Conservation (phyloP, 1,139 yeast species). For the Yamadazyma conglobata region DNA sequence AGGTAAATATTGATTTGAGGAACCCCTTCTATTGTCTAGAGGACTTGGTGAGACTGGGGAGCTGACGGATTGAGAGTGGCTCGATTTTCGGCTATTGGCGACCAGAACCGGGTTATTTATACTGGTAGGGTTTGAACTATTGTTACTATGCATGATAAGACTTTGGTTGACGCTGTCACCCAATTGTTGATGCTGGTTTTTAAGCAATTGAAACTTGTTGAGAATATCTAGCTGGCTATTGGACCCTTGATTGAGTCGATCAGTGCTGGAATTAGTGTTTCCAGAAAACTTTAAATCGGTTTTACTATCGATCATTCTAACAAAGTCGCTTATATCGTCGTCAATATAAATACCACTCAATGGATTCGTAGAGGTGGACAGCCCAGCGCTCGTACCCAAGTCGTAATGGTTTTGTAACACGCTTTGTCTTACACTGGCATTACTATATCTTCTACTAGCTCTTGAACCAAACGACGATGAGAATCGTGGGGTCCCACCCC, state of each 20-base stretch:
- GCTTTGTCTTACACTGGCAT: slow-evolving; percentile 33
- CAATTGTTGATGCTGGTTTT: slow-evolving; percentile 42
- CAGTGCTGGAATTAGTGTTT: slow-evolving; percentile 4
- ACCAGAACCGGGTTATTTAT: slow-evolving; percentile 10
- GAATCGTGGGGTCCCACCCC: slow-evolving; percentile 40
- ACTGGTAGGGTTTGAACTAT: slow-evolving; percentile 6
- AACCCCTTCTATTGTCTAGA: slow-evolving; percentile 22
- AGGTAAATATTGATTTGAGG: slow-evolving; percentile 27
- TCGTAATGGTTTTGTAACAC: slow-evolving; percentile 23
- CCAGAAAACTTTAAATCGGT: slow-evolving; percentile 42
- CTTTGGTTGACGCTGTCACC: slow-evolving; percentile 53
- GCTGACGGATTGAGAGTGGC: slow-evolving; percentile 22
- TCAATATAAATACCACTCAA: slow-evolving; percentile 47
- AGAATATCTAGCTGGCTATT: slow-evolving; percentile 24
- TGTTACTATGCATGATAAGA: slow-evolving; percentile 26
- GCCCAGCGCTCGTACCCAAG: slow-evolving; percentile 36
- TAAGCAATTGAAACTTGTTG: slow-evolving; percentile 35
- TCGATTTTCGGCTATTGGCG: slow-evolving; percentile 25
- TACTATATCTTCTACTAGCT: slow-evolving; percentile 42
- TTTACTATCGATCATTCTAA: slow-evolving; percentile 72
- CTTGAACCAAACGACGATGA: slow-evolving; percentile 58
- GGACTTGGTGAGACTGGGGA: slow-evolving; percentile 35
- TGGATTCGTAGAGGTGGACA: slow-evolving; percentile 34
- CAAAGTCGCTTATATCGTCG: slow-evolving; percentile 78
- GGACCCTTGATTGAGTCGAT: slow-evolving; percentile 3